These are phyloP conservation scores for Euphorbia lathyris DNA, from an alignment of 345 rosid genomes.

Conservation along the genomic window DNA sequence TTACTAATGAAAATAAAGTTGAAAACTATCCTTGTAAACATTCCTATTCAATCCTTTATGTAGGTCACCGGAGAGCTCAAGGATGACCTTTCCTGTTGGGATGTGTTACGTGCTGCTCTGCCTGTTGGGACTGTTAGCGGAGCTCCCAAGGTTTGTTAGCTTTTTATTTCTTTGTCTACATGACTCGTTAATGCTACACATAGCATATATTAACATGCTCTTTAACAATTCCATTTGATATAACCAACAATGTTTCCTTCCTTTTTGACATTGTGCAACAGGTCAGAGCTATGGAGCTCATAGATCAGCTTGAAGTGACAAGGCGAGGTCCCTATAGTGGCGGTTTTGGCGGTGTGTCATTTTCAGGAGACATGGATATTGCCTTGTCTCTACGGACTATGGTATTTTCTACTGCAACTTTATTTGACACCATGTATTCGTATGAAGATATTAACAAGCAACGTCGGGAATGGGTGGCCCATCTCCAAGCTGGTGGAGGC, in stretches of 20 bases:
- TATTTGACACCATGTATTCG: slow-evolving; percentile 67
- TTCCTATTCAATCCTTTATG: slow-evolving; percentile 2
- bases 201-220: too few species aligned
- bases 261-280: slow-evolving; percentile 16
- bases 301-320: slow-evolving; percentile 63
- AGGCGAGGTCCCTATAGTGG: slow-evolving; percentile 95
- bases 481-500: slow-evolving; percentile 86
- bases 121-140: slow-evolving; percentile 95
- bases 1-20: neutral
- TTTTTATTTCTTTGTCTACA: too few species aligned
- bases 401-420: slow-evolving; percentile 63
- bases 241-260: neutral
- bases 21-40: too few species aligned
- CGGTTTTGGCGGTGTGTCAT: slow-evolving; percentile 76
- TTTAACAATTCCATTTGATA: too few species aligned
- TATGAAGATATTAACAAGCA: slow-evolving; percentile 36
- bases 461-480: slow-evolving; percentile 76
- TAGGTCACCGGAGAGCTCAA: slow-evolving; percentile 84
- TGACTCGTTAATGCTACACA: neutral
- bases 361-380: slow-evolving; percentile 79
- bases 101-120: slow-evolving; percentile 67
- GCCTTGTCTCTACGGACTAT: slow-evolving; percentile 81
- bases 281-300: slow-evolving; percentile 88
- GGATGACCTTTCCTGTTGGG: slow-evolving; percentile 74
- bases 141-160: slow-evolving; percentile 66